phyloP scores from a whole-genome alignment of 164 flowering plant genomes.

The Vitis rotundifolia region DNA sequence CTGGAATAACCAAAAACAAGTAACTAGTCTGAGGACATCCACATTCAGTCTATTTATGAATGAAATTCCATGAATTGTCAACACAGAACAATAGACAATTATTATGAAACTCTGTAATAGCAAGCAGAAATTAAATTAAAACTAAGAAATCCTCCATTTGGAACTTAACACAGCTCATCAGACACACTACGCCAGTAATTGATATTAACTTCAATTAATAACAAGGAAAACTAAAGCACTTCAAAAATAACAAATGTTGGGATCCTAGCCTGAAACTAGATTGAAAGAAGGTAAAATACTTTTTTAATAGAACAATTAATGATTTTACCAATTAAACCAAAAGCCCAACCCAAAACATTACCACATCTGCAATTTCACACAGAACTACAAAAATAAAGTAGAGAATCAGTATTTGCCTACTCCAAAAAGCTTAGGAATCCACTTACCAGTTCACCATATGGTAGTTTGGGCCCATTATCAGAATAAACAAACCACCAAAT shows the following conservation, averaged over 20 bases:
- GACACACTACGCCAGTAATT: neutral
- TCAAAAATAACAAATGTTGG: neutral
- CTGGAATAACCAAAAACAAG: slow-evolving; percentile 38
- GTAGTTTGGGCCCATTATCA: slow-evolving; percentile 78
- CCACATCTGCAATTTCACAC: neutral
- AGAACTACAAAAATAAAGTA: neutral
- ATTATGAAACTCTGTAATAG: too few relatives aligned
- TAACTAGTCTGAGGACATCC: neutral
- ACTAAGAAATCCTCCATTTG: neutral
- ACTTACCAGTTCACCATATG: slow-evolving; percentile 84
- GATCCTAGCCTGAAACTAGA: neutral
- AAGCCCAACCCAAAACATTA: neutral
- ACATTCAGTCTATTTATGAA: too few relatives aligned
- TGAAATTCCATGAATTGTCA: too few relatives aligned
- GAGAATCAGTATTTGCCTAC: neutral
- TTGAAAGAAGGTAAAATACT: neutral
- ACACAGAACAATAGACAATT: too few relatives aligned
- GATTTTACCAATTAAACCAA: neutral
- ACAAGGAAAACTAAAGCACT: neutral
- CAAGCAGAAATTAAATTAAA: neutral
- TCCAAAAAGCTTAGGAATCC: too few relatives aligned
- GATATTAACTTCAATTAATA: neutral
- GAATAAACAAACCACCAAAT: slow-evolving; percentile 98
- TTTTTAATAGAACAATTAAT: too few relatives aligned
- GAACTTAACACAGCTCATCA: neutral